phyloP scores from a whole-genome alignment of 805 yeast species.

The Vanderwaltozyma verrucispora region DNA sequence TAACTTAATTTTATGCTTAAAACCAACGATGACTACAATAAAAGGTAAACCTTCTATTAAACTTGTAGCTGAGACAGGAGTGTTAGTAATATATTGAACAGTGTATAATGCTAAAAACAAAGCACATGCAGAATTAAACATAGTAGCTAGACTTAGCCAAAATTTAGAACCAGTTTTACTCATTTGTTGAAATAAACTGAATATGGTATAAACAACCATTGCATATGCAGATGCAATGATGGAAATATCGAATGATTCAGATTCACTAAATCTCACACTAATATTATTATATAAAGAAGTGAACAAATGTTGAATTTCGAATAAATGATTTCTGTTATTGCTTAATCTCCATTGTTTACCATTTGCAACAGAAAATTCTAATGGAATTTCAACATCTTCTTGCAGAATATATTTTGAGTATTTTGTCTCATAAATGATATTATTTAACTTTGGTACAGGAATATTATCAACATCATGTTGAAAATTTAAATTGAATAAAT shows the following conservation, averaged over 20 bases:
- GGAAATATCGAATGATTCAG: slow-evolving; percentile 78
- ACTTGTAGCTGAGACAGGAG: slow-evolving; percentile 59
- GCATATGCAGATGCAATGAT: slow-evolving; percentile 70
- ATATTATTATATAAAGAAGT: slow-evolving; percentile 33
- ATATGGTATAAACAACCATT: slow-evolving; percentile 80
- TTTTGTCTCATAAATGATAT: slow-evolving; percentile 19
- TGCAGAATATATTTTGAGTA: slow-evolving; percentile 19
- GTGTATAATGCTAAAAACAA: slow-evolving; percentile 68
- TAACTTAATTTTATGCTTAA: slow-evolving; percentile 70
- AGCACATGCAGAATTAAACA: slow-evolving; percentile 72
- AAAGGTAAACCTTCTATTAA: slow-evolving; percentile 90
- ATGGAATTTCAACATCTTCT: slow-evolving; percentile 13
- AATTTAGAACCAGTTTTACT: slow-evolving; percentile 66
- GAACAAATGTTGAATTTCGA: slow-evolving; percentile 46
- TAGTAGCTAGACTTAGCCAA: slow-evolving; percentile 76
- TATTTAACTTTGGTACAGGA: slow-evolving; percentile 19
- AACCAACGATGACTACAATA: slow-evolving; percentile 84
- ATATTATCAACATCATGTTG: slow-evolving; percentile 6
- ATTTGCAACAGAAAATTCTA: slow-evolving; percentile 23
- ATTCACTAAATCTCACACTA: slow-evolving; percentile 44
- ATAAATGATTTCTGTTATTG: slow-evolving; percentile 41
- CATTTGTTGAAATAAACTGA: slow-evolving; percentile 69
- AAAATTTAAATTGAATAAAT: slow-evolving; percentile 23
- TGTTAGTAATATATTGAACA: slow-evolving; percentile 44
- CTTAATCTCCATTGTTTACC: slow-evolving; percentile 54